Percentiles rank a stretch among this genome's conserved stretches.
Evolutionary conservation across 2,329 filamentous ascomycete genomes (phyloP).

Genomic region (Domatiomyces globalis): DNA sequence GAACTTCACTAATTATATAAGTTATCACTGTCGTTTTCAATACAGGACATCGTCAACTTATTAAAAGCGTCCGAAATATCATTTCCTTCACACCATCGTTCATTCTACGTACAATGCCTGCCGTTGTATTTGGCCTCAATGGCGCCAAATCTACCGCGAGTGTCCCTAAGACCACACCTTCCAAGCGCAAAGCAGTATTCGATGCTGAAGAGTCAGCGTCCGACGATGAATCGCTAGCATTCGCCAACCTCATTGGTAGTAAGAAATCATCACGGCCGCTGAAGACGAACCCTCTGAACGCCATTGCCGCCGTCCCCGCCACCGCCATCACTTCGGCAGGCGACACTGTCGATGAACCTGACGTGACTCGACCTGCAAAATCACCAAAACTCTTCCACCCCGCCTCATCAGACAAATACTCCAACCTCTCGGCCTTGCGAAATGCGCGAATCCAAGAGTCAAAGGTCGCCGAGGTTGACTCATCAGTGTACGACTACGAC

Average conservation of each 20-base stretch:
- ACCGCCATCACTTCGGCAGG: no score
- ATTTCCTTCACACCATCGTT: neutral
- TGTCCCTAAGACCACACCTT: conserved; percentile 6
- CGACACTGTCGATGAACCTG: conserved; percentile 6
- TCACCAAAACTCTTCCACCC: conserved; percentile 18
- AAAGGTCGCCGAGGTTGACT: conserved; percentile 31
- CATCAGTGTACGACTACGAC: conserved; percentile 38
- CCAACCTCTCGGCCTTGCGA: conserved; percentile 33
- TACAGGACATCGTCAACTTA: no score
- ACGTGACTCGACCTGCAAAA: conserved; percentile 21
- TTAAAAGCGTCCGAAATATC: no score
- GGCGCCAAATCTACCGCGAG: conserved; percentile 21
- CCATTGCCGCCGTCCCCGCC: neutral
- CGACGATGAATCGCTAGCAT: conserved; percentile 8
- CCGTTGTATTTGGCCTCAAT: conserved; percentile 31
- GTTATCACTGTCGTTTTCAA: no score
- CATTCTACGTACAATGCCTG: conserved; percentile 18
- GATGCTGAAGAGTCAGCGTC: conserved; percentile 27
- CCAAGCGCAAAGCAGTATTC: conserved; percentile 36
- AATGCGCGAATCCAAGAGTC: conserved; percentile 32
- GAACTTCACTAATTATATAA: no score
- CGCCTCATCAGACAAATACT: conserved; percentile 22
- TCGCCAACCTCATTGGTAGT: neutral
- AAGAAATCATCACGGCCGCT: conserved; percentile 19
- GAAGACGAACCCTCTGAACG: conserved; percentile 2